Evolutionary conservation across 768 basidiomycete genomes (phyloP), one percentile per base, ranked within the genome.

Genomic region (Tubosaeta sp.): DNA sequence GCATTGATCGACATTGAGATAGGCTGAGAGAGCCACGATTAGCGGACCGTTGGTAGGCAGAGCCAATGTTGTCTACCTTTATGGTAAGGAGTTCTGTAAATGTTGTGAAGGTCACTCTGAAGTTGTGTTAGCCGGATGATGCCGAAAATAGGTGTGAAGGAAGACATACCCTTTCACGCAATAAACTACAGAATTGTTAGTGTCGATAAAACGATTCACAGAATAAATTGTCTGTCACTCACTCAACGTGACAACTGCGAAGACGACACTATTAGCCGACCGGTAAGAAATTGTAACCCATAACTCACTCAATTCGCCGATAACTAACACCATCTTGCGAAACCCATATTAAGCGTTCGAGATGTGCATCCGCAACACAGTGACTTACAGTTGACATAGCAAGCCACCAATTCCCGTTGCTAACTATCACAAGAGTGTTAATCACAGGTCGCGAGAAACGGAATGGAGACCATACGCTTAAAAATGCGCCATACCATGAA

Each of bases 1-100:
- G 71, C 78, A 54, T 82, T 82, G 56, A 83, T 74, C 3, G 78
- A 65, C 41, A 76, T 76, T 0, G 79, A 76, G 32, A 82, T 61
- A 5, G 69, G 6, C 64, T 65, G 46, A n/a, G 31, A 9, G 10
- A 8, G 5, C 22, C 8, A 18, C 29, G 25, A 27, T 8, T 27
- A 46, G 51, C 16, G 16, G 27, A 27, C n/a, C 3, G n/a, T 40
- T 19, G 35, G 21, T 19, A 13, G 21, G 11, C 12, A 1, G 19
- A 11, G 30, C 16, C 19, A 2, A 9, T 9, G 16, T 42, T 16
- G 34, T 49, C 49, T 36, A 59, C 80, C 71, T 80, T 81, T 19
- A 84, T 62, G 46, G 63, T 46, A 25, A 52, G 47, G 31, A 82
- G 66, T 22, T 81, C 66, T 10, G 14, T 54, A 71, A 76, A 80